phyloP scores from a whole-genome alignment of 495 filamentous ascomycete species.

The Penicillium riverlandense region DNA sequence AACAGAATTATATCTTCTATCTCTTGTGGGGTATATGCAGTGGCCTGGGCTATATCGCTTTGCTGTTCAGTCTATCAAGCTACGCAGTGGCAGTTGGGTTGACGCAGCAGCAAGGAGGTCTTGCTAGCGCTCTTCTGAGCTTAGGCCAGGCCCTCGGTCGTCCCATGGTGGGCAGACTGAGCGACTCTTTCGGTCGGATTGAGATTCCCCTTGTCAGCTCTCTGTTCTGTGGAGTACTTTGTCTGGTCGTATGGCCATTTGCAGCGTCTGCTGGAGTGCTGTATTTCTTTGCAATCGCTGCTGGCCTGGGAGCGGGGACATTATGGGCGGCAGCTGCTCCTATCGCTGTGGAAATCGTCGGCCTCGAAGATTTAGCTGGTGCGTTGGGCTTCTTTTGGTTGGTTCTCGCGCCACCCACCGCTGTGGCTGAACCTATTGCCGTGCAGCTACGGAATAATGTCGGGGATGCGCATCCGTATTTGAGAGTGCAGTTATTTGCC shows the following conservation, averaged over 20 bases:
- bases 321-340: conserved; percentile 18
- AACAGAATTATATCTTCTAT: conserved; percentile 36
- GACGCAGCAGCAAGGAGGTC: conserved; percentile 48
- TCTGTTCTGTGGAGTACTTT: conserved; percentile 47
- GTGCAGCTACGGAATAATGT: conserved; percentile 47
- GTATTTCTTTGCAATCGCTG: conserved; percentile 57
- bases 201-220: conserved; percentile 55
- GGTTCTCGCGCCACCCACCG: conserved; percentile 49
- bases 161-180: conserved; percentile 59
- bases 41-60: conserved; percentile 42
- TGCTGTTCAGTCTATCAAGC: conserved; percentile 38
- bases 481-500: conserved; percentile 56
- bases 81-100: conserved; percentile 50
- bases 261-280: conserved; percentile 50
- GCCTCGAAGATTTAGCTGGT: conserved; percentile 50
- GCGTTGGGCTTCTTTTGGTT: conserved; percentile 61
- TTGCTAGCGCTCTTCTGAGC: conserved; percentile 62
- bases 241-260: conserved; percentile 63
- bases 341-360: conserved; percentile 45
- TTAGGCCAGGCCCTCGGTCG: conserved; percentile 58
- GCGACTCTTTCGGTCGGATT: conserved; percentile 57
- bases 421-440: conserved; percentile 60
- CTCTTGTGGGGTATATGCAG: conserved; percentile 39
- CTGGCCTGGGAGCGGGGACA: conserved; percentile 49
- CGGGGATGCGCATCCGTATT: conserved; percentile 32